Evolutionary conservation across 2,329 filamentous ascomycete genomes (phyloP), one percentile per base, ranked within the genome.

Genomic region (Fusarium hostae): DNA sequence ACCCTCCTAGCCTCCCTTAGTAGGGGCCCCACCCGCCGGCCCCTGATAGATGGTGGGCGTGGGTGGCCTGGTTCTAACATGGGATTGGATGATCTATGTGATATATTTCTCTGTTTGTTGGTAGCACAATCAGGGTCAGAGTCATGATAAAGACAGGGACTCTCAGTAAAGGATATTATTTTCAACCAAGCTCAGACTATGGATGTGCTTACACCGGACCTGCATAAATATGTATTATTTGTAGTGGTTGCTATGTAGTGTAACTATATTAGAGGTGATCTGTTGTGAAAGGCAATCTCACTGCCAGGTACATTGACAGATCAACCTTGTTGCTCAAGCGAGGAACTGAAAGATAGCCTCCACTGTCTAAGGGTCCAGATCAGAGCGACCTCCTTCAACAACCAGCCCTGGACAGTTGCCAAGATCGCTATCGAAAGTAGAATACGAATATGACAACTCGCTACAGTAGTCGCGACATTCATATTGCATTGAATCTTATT

Each of bases 11-110:
- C 28, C 47, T 55, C 32, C 55, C 54, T 47, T 47, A 24, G 40
- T n/a, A 47, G 58, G 60, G 52, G 56, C 58, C 44, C 64, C 68
- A 68, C 68, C 48, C 63, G 37, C 22, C 22, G 59, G 55, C 69
- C 69, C 64, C 64, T 71, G 63, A 43, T 39, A 39, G 48, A 43
- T 41, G 48, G 57, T 43, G 59, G 57, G 63, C 22, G 52, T 66
- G 69, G 54, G 54, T 52, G 55, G 59, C 30, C 48, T 37, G 24
- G 35, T 52, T 43, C 62, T 61, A 59, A 45, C 40, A 45, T 48
- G 18, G 52, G 62, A 66, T 66, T 66, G 63, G 63, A 60, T 40
- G 34, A 66, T 54, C 40, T 66, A 43, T 66, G 63, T 66, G 62
- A 66, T 45, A 48, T 47, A 37, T 61, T 55, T 34, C 32, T 55